Evolutionary conservation across 1,284 basidiomycete genomes (phyloP), one percentile per base, ranked within the genome.

Genomic region (Boletellus sp.): DNA sequence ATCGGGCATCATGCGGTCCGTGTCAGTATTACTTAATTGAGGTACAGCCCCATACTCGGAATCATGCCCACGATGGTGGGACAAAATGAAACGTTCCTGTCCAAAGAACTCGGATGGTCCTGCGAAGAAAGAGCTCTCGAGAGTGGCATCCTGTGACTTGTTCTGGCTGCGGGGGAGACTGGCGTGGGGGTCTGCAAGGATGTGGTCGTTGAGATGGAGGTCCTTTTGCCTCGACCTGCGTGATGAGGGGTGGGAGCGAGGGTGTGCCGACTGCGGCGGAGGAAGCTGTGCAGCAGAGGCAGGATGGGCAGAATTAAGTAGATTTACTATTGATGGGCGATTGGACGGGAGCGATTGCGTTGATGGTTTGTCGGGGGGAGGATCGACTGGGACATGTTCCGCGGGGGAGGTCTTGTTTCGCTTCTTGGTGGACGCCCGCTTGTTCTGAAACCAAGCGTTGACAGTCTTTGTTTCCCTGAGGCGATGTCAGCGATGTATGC

Each of bases 401-500:
- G 50, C 20, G 16, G 60, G 41, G 3, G 45, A 35, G 1, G 63
- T 64, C 52, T 70, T 72, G 49, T 72, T 75, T 36, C 82, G 77
- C 69, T 88, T 88, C 76, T 87, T 88, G 56, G 79, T 80, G 19
- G 86, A 87, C 13, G 85, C 86, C 47, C 85, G 77, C 73, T 87
- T 88, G 64, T 88, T 88, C 67, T 88, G 86, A 69, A 88, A 88
- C 83, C 84, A 88, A 20, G 85, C 83, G 60, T 86, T 86, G 60
- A 88, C 85, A 2, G 83, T 86, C 74, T 88, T 88, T 64, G 78
- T 80, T 62, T 87, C 83, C 82, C 85, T 88, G 48, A 41, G 49
- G 45, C 47, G 51, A 55, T 43, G 38, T 52, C 16, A 38, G 43
- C 39, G 50, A 41, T 43, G 50, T 41, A 48, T 19, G 51, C 32